Percentiles rank a stretch among this genome's conserved stretches.
Conservation (phyloP, 805 yeast species). For the Candida rishiriensis region DNA sequence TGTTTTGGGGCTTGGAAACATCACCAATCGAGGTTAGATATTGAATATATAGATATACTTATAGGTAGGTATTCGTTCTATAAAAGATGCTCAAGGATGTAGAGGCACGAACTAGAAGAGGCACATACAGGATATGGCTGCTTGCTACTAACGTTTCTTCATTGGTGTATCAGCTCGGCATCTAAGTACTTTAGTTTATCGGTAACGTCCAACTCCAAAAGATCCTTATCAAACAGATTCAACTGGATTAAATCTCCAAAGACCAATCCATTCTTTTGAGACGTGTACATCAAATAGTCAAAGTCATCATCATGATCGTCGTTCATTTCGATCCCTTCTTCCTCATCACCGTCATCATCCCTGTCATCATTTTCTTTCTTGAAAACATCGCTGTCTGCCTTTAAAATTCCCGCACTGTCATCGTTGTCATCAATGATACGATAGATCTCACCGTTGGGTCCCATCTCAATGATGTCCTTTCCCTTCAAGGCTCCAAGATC, state of each 20-base stretch:
- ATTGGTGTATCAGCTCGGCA: conserved; percentile 22
- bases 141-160: too few species aligned
- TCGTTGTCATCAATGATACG: conserved; percentile 28
- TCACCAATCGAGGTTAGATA: too few species aligned
- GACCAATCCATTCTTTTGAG: conserved; percentile 67
- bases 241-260: conserved; percentile 70
- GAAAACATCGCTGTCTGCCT: too few species aligned
- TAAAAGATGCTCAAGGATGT: too few species aligned
- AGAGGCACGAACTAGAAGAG: too few species aligned
- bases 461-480: conserved; percentile 37
- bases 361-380: too few species aligned
- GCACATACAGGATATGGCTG: too few species aligned
- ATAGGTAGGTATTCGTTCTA: too few species aligned
- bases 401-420: not conserved
- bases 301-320: conserved; percentile 54
- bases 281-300: conserved; percentile 70
- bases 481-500: not conserved
- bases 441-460: conserved; percentile 53
- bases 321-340: conserved; percentile 22
- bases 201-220: conserved; percentile 26
- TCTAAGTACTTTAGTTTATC: conserved; percentile 41
- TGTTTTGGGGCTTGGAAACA: too few species aligned
- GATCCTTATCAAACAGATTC: conserved; percentile 41
- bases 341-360: conserved; percentile 27
- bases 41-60: too few species aligned